Evolutionary conservation across 108 stramenopile genomes (phyloP).

Genomic region (Cylindrotheca closterium): DNA sequence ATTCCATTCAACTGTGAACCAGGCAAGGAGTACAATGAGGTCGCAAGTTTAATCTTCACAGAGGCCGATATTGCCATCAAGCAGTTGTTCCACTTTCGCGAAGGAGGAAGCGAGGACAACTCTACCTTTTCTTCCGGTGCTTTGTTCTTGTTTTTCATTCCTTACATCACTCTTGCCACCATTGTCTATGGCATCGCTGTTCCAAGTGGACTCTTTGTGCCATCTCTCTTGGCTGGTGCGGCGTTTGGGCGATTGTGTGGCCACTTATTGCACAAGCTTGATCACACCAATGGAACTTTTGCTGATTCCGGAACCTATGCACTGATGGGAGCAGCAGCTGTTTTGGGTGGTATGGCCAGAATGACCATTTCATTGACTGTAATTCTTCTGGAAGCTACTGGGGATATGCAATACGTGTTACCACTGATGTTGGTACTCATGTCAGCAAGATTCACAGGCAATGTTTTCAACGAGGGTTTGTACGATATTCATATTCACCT

Average conservation of each 20-base stretch:
- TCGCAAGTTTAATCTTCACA: constrained; percentile 92
- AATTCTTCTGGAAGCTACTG: constrained; percentile 96
- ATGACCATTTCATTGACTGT: constrained; percentile 99
- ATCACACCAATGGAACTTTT: constrained; percentile 94
- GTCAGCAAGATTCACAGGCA: constrained; percentile 94
- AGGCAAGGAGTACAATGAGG: constrained; percentile 95
- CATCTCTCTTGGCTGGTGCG: constrained; percentile 83
- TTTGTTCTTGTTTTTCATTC: constrained; percentile 92
- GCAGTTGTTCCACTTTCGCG: constrained; percentile 95
- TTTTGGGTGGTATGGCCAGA: constrained; percentile 97
- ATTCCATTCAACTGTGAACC: constrained; percentile 89
- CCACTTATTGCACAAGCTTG: constrained; percentile 94
- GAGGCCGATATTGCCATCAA: constrained; percentile 95
- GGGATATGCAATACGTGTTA: constrained; percentile 97
- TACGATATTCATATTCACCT: constrained; percentile 96
- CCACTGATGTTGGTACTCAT: constrained; percentile 98
- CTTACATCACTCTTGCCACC: constrained; percentile 85
- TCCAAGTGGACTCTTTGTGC: constrained; percentile 91
- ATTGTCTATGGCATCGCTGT: constrained; percentile 92
- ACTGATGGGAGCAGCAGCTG: constrained; percentile 94
- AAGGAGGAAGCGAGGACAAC: constrained; percentile 85
- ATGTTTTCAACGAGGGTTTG: constrained; percentile 96
- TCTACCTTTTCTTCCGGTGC: constrained; percentile 92
- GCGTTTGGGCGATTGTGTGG: constrained; percentile 94
- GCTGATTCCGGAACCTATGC: constrained; percentile 97